Percentiles rank a stretch among this genome's conserved stretches.
Conservation (phyloP, 768 basidiomycete species). For the Lyophyllum atratum region DNA sequence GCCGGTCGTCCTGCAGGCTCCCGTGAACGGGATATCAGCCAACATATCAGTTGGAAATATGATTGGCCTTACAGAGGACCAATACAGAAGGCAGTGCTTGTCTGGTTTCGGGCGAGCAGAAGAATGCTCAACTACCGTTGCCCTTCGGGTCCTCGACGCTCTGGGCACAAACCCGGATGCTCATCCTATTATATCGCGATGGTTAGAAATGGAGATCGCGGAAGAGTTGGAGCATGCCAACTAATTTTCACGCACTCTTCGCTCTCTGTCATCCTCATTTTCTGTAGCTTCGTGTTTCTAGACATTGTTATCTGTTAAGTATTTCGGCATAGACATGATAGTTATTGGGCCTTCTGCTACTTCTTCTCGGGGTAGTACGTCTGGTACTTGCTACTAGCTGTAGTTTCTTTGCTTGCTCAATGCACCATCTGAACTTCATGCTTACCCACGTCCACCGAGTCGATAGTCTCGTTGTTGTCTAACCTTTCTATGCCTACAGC, state of each 20-base stretch:
- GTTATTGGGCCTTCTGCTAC: no score
- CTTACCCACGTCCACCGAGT: no score
- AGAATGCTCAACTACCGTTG: constrained; percentile 64
- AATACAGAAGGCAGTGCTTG: constrained; percentile 70
- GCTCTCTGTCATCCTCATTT: neutral
- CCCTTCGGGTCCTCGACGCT: constrained; percentile 54
- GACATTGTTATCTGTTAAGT: neutral
- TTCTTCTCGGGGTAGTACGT: no score
- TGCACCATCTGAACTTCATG: no score
- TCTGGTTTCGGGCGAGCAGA: constrained; percentile 79
- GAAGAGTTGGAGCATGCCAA: constrained; percentile 18
- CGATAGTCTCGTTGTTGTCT: no score
- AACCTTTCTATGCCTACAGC: neutral
- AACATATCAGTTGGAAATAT: constrained; percentile 51
- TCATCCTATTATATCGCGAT: constrained; percentile 42
- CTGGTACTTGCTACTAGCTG: no score
- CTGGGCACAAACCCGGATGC: constrained; percentile 35
- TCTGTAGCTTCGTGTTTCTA: neutral
- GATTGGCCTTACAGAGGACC: constrained; percentile 58
- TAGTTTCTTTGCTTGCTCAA: no score
- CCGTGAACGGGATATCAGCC: constrained; percentile 36
- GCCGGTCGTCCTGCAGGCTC: constrained; percentile 61
- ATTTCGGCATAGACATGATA: neutral
- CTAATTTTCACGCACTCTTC: neutral
- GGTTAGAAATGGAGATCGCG: constrained; percentile 51